Base-by-base conservation (phyloP, 768 basidiomycete genomes). In the Jaapia argillacea region DNA sequence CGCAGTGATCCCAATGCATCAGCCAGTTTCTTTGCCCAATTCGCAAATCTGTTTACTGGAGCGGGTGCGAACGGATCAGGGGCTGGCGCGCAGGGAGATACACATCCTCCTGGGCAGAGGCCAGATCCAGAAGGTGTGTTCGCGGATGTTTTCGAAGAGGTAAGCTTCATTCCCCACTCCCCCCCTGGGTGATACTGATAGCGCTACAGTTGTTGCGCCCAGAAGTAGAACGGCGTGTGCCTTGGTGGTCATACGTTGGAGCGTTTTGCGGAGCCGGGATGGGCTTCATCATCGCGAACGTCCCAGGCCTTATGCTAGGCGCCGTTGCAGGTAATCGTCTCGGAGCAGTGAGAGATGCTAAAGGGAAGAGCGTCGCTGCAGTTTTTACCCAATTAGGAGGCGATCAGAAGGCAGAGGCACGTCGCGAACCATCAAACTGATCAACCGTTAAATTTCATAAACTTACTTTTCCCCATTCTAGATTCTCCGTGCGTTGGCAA, bases 71-170 rank as follows among this genome's bases (percentile, higher is more conserved):
- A 61, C 5, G 43, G 50, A 3, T 50, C 54, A 2, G 57, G 51
- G 1, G 45, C 59, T 6, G 46, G 58, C 16, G 55, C 41, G 18
- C 52, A 59, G 10, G 35, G 63, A 25, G 56, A 62, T 40, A 56
- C 64, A 33, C 54, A 58, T 20, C 47, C 57, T 18, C 40, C 42
- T 24, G 57, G 48, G 44, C 66, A 65, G 37, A 71, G 79, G 47
- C 89, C 90, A 24, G 69, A 92, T 56, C 75, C 91, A 10, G 79
- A 92, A 39, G 70, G 76, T 31, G 77, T 92, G 5, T 96, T 94
- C 57, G 80, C 83, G 2, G 83, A 93, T 56, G 90, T 86, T 4
- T 94, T 94, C 50, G 91, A 93, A 48, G 91, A 94, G 68, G 90
- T 87, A 48, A 37, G 71, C 55, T 4, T 7, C n/a, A n/a, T n/a